Conservation (phyloP, 2,329 filamentous ascomycete genomes). For the Cladosporium cucumerinum region DNA sequence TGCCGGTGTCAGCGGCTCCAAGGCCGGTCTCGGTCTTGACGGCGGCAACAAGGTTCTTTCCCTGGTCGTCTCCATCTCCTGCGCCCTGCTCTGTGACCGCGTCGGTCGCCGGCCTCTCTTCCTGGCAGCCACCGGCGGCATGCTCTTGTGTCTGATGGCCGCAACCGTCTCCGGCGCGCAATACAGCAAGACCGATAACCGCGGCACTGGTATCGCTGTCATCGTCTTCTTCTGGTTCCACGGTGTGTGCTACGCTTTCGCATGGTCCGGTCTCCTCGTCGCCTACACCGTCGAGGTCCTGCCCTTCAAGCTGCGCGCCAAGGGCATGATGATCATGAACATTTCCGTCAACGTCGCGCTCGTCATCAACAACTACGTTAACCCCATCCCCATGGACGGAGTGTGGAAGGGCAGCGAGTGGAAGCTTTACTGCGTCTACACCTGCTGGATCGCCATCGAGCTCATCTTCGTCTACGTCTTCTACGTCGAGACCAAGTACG, state of each 20-base stretch:
- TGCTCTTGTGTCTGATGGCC: conserved; percentile 37
- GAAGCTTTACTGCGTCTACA: conserved; percentile 66
- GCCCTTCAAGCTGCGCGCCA: conserved; percentile 49
- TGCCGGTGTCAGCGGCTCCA: conserved; percentile 30
- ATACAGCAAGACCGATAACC: conserved; percentile 29
- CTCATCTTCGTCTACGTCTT: conserved; percentile 63
- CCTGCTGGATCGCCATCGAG: conserved; percentile 59
- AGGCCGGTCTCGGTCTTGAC: conserved; percentile 39
- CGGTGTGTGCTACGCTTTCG: conserved; percentile 52
- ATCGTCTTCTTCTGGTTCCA: conserved; percentile 53
- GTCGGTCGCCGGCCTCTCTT: conserved; percentile 32
- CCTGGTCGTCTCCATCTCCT: conserved; percentile 54
- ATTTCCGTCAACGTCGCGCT: conserved; percentile 60
- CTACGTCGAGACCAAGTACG: conserved; percentile 54
- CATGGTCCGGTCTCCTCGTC: conserved; percentile 51
- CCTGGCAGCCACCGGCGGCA: conserved; percentile 35
- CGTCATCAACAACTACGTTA: conserved; percentile 60
- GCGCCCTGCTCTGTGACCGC: conserved; percentile 32
- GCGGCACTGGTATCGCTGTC: conserved; percentile 43
- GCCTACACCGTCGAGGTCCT: conserved; percentile 52
- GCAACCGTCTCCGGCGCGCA: conserved; percentile 12
- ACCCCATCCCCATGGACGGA: conserved; percentile 60
- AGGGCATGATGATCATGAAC: conserved; percentile 57
- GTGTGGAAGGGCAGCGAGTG: conserved; percentile 48
- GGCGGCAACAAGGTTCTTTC: conserved; percentile 59